Conservation (phyloP, 2,329 filamentous ascomycete genomes). For the Ilyonectria destructans region DNA sequence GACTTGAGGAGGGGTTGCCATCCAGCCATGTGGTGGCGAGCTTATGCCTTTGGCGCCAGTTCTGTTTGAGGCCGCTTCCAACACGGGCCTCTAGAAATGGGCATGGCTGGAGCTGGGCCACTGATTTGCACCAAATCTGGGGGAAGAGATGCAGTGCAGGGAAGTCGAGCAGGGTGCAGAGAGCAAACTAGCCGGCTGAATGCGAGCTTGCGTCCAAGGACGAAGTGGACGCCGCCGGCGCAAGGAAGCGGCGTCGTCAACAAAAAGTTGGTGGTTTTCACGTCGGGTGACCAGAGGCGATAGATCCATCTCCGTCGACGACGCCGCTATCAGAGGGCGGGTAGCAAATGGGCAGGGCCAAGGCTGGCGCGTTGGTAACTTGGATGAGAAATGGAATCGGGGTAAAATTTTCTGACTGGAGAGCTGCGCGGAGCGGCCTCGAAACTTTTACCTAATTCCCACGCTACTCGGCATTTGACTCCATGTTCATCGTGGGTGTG, state of each 20-base stretch:
- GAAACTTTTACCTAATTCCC: constrained; percentile 58
- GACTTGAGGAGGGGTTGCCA: background rate
- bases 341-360: constrained; percentile 45
- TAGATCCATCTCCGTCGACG: constrained; percentile 45
- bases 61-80: constrained; percentile 9
- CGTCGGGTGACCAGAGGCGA: constrained; percentile 38
- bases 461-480: constrained; percentile 51
- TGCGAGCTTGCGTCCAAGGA: constrained; percentile 16
- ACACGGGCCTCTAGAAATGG: background rate
- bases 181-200: background rate
- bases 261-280: background rate
- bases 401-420: constrained; percentile 57
- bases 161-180: background rate
- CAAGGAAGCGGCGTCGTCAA: constrained; percentile 22
- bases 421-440: constrained; percentile 43
- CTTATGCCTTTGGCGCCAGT: background rate
- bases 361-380: constrained; percentile 46
- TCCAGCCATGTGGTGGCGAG: background rate
- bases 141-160: constrained; percentile 5
- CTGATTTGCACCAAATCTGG: constrained; percentile 32
- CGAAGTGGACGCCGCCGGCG: constrained; percentile 6
- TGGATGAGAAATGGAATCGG: constrained; percentile 54
- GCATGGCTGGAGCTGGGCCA: constrained; percentile 6
- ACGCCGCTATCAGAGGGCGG: constrained; percentile 47
- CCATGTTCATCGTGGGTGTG: constrained; percentile 45